Conservation (phyloP, 2,329 filamentous ascomycete species). For the Gaeumannomyces sp. region DNA sequence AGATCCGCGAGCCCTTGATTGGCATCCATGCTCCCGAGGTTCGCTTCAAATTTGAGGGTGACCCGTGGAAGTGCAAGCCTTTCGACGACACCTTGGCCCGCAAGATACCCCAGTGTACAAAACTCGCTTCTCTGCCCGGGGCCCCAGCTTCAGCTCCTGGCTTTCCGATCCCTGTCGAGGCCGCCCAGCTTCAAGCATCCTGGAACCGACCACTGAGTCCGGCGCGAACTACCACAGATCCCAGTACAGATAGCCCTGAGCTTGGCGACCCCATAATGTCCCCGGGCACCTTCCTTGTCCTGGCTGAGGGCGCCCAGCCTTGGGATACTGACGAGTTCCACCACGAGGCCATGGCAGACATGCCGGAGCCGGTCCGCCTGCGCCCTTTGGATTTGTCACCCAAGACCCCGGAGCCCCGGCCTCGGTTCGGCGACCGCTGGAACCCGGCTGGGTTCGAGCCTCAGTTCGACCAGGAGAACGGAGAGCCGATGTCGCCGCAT, state of each 20-base stretch:
- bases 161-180: too few relatives aligned
- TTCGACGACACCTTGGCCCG: background rate
- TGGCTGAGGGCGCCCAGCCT: constrained; percentile 14
- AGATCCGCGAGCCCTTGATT: constrained; percentile 3
- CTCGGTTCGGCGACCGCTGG: constrained; percentile 7
- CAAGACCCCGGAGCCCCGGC: constrained; percentile 13
- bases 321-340: constrained; percentile 11
- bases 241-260: background rate
- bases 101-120: background rate
- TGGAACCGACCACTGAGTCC: background rate
- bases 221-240: background rate
- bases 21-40: background rate
- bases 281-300: constrained; percentile 14
- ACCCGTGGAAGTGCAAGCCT: constrained; percentile 5
- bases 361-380: constrained; percentile 5
- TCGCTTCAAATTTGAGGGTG: background rate
- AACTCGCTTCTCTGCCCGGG: background rate
- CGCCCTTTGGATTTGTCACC: constrained; percentile 12
- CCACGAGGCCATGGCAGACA: constrained; percentile 1
- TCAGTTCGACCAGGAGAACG: constrained; percentile 23
- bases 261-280: constrained; percentile 10
- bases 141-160: background rate
- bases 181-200: too few relatives aligned
- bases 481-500: constrained; percentile 16
- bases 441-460: constrained; percentile 10